These are phyloP conservation scores for Nannochloropsis gaditana DNA, from an alignment of 108 stramenopile species.

Conservation along the genomic window DNA sequence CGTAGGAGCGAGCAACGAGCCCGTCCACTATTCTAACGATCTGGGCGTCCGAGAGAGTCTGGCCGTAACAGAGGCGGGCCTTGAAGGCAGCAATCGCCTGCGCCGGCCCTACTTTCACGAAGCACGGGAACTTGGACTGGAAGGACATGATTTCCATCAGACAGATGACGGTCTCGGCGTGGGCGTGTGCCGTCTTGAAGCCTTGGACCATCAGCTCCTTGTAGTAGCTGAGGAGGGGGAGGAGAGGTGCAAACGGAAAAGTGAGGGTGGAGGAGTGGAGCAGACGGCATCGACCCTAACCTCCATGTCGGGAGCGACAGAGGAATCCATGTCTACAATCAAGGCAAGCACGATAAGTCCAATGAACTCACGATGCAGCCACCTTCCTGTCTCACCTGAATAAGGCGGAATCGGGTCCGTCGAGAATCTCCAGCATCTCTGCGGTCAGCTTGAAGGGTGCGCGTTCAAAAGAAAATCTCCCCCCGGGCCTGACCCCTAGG, in stretches of 20 bases:
- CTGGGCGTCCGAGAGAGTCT: slow-evolving; percentile 37
- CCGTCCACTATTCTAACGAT: slow-evolving; percentile 18
- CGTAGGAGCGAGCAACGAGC: slow-evolving; percentile 35
- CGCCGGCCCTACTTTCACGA: slow-evolving; percentile 60
- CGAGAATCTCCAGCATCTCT: slow-evolving; percentile 93
- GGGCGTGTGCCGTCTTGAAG: slow-evolving; percentile 47
- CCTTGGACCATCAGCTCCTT: slow-evolving; percentile 37
- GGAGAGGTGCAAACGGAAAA: slow-evolving; percentile 51
- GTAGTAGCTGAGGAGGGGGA: background rate
- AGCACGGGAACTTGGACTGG: slow-evolving; percentile 87
- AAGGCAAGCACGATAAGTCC: too few relatives aligned
- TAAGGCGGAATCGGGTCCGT: slow-evolving; percentile 56
- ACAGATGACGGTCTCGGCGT: slow-evolving; percentile 66
- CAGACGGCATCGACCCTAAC: slow-evolving; percentile 51
- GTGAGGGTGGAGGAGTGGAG: background rate
- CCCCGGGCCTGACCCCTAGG: slow-evolving; percentile 61
- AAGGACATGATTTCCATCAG: slow-evolving; percentile 97
- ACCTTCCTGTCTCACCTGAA: slow-evolving; percentile 57
- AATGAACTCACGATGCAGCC: too few relatives aligned
- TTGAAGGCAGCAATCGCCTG: slow-evolving; percentile 45
- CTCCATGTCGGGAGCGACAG: slow-evolving; percentile 70
- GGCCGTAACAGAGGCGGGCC: slow-evolving; percentile 44
- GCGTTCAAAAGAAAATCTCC: slow-evolving; percentile 76
- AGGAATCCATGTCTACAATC: slow-evolving; percentile 36
- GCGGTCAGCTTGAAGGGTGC: slow-evolving; percentile 94